A percentile compares a stretch with the other conserved stretches of the same genome.
Evolutionary conservation across 805 yeast species (phyloP).

Genomic region (Wickerhamomyces chaumierensis): DNA sequence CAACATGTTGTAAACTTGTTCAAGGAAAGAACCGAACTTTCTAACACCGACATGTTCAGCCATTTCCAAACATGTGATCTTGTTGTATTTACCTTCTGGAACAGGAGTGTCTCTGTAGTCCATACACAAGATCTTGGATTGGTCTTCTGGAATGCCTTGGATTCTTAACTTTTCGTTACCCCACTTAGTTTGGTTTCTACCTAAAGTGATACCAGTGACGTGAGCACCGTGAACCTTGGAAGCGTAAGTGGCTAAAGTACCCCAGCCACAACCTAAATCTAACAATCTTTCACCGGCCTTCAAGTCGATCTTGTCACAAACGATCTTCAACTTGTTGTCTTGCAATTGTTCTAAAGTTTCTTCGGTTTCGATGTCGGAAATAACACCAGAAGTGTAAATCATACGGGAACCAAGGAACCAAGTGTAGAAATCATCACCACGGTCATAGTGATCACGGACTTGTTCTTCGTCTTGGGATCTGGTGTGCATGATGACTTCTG

Average conservation of each 20-base stretch:
- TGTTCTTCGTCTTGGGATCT: constrained; percentile 94
- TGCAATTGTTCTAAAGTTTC: constrained; percentile 75
- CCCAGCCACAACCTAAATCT: constrained; percentile 95
- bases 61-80: constrained; percentile 88
- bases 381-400: constrained; percentile 85
- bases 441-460: constrained; percentile 90
- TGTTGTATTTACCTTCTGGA: constrained; percentile 60
- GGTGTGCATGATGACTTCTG: constrained; percentile 87
- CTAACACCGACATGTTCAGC: constrained; percentile 94
- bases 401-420: constrained; percentile 93
- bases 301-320: constrained; percentile 76
- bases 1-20: constrained; percentile 75
- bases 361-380: constrained; percentile 55
- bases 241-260: constrained; percentile 78
- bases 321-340: constrained; percentile 81
- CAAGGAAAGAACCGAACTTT: constrained; percentile 62
- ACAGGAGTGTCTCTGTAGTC: constrained; percentile 89
- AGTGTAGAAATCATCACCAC: constrained; percentile 90
- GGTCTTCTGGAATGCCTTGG: constrained; percentile 59
- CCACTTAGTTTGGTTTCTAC: constrained; percentile 85
- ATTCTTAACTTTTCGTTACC: constrained; percentile 62
- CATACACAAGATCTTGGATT: constrained; percentile 66
- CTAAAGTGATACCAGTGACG: constrained; percentile 84
- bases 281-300: constrained; percentile 63
- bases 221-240: constrained; percentile 74